Evolutionary conservation across 2,329 filamentous ascomycete genomes (phyloP).

Genomic region (Ophiostoma pallidulum): DNA sequence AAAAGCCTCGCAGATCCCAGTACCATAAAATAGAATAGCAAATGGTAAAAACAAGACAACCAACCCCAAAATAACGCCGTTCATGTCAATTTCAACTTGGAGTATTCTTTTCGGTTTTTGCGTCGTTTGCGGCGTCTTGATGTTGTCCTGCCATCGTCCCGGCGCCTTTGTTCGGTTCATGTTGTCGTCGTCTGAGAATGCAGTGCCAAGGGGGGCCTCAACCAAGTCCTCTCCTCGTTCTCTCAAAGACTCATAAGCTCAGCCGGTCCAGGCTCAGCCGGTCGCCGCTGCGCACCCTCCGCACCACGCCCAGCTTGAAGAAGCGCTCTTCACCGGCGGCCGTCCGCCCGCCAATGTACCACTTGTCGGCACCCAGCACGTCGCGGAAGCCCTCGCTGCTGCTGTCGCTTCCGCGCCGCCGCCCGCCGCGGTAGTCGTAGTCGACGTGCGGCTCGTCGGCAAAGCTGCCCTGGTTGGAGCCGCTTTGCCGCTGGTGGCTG

Average conservation of each 20-base stretch:
- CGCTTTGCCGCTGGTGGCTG: constrained; percentile 5
- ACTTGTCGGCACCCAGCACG: constrained; percentile 62
- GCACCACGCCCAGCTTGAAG: constrained; percentile 70
- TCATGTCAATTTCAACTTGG: too few relatives aligned
- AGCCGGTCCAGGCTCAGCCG: constrained; percentile 64
- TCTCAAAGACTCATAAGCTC: constrained; percentile 66
- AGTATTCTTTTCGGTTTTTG: too few relatives aligned
- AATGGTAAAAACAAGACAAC: neutral
- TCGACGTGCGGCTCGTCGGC: constrained; percentile 8
- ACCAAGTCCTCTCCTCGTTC: neutral
- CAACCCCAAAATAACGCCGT: neutral
- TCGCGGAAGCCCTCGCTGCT: constrained; percentile 68
- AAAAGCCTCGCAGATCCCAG: too few relatives aligned
- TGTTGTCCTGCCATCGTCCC: too few relatives aligned
- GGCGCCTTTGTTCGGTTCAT: too few relatives aligned
- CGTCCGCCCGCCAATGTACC: constrained; percentile 72
- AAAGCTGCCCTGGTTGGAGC: constrained; percentile 3
- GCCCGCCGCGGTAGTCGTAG: constrained; percentile 20
- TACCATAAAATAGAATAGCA: too few relatives aligned
- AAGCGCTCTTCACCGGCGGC: constrained; percentile 70
- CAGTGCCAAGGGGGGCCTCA: too few relatives aligned
- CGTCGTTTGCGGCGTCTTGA: neutral
- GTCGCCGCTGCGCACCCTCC: constrained; percentile 63
- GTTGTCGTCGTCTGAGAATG: neutral
- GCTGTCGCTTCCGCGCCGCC: constrained; percentile 62